These are phyloP conservation scores for Adansonia gregorii DNA, from an alignment of 441 rosid species.

Conservation along the genomic window DNA sequence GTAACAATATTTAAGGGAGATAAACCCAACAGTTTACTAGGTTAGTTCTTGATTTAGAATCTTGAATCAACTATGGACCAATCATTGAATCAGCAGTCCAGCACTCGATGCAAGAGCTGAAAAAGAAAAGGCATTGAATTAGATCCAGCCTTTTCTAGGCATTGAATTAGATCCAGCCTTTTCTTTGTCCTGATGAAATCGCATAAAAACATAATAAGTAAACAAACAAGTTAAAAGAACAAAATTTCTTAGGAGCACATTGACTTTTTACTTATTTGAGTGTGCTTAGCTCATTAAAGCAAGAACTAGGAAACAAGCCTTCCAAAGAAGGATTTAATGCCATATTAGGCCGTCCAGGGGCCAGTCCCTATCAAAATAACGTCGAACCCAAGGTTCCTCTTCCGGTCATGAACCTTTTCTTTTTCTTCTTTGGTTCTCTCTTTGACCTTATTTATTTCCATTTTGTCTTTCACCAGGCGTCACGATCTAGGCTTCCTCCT, in stretches of 20 bases:
- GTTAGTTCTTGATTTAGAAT: neutral
- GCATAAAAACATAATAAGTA: too few species aligned
- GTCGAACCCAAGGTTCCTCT: neutral
- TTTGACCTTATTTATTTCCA: neutral
- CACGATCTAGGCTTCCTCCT: neutral
- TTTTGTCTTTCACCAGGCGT: conserved; percentile 17
- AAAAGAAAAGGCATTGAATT: too few species aligned
- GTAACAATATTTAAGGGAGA: neutral
- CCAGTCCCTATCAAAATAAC: neutral
- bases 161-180: neutral
- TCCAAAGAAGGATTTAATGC: conserved; percentile 1
- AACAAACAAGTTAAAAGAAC: neutral
- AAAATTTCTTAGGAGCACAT: neutral
- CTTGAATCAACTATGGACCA: neutral
- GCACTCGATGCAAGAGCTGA: neutral
- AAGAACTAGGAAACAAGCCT: neutral
- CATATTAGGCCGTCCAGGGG: conserved; percentile 7
- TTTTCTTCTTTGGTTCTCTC: neutral
- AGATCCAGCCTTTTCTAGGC: neutral
- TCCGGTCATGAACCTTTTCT: neutral
- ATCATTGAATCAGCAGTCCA: too few species aligned
- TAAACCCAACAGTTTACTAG: neutral
- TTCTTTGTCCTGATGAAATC: neutral
- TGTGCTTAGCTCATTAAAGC: neutral
- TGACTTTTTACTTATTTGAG: neutral